Base-by-base conservation (phyloP, 2,329 filamentous ascomycete genomes). In the Aspergillus amoenus region DNA sequence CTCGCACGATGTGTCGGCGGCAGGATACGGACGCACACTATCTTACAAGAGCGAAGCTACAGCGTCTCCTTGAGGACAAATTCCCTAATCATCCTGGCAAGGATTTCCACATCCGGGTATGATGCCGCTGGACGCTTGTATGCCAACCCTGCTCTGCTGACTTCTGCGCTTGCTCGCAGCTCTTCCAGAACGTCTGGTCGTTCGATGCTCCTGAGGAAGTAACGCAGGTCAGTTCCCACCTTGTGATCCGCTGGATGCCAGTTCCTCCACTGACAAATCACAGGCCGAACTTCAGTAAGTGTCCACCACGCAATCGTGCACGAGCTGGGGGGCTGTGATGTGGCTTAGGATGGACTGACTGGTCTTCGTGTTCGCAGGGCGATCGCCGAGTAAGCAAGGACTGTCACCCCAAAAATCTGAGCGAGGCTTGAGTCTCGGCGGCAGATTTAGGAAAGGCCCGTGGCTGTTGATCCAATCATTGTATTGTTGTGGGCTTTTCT, bases 41-140 rank as follows among this genome's bases (percentile, higher is more conserved):
- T 44, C 47, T 68, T 22, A 53, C 44, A 18, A 59, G 55, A 40
- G 22, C 50, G 17, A 58, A 32, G n/a, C 60, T 68, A 2, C 63
- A 66, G 40, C 53, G 43, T 5, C 51, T 64, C 6, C 58, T 68
- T 13, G 60, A 65, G 32, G 32, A 51, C 13, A 56, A 63, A 13
- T 68, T 68, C 27, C 63, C 65, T 2, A 43, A 34, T 3, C 60
- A 62, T 18, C 64, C 60, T 4, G 49, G 61, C 5, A 53, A 63
- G 18, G 55, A 66, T 15, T 64, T 66, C 15, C 56, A 64, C 43
- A 66, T 66, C 30, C 49, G 61, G 51, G 65, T 66, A 62, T 48
- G 50, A 22, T 40, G 52, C 17, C 43, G 21, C 18, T n/a, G 18
- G 18, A 9, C 1, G 15, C 9, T 22, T 27, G 13, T 17, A 9